Percentiles rank a stretch among this genome's conserved stretches.
These are phyloP conservation scores for Beta vulgaris DNA, from an alignment of 148 eudicot species.

Conservation along the genomic window DNA sequence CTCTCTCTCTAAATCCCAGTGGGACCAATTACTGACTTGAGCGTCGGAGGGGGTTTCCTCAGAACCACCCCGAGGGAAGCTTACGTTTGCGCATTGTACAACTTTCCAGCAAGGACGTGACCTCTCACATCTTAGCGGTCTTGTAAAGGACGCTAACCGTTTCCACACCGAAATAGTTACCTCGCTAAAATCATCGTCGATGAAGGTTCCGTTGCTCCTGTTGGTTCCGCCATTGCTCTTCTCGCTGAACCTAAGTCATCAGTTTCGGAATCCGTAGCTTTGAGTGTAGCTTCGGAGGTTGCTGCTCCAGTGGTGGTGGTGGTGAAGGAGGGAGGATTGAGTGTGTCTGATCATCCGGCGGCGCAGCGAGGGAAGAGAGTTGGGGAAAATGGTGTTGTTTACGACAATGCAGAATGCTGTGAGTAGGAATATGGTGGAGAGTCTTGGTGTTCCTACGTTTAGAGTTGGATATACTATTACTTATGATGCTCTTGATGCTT, in stretches of 20 bases:
- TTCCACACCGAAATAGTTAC: too few relatives aligned
- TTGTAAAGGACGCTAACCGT: too few relatives aligned
- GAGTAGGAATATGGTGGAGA: conserved; percentile 89
- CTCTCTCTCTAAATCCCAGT: too few relatives aligned
- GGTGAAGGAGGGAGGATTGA: conserved; percentile 20
- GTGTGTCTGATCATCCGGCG: conserved; percentile 58
- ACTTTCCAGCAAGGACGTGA: too few relatives aligned
- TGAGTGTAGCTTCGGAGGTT: too few relatives aligned
- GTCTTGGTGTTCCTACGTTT: conserved; percentile 85
- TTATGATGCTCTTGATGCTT: conserved; percentile 86
- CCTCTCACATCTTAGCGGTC: too few relatives aligned
- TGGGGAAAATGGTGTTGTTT: conserved; percentile 78
- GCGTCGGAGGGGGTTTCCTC: too few relatives aligned
- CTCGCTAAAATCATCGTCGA: conserved; percentile 76
- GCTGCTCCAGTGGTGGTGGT: background rate
- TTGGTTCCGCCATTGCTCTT: conserved; percentile 85
- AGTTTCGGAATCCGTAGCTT: too few relatives aligned
- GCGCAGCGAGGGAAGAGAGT: conserved; percentile 86
- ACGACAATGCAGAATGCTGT: conserved; percentile 94
- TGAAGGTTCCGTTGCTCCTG: conserved; percentile 78
- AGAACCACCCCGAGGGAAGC: too few relatives aligned
- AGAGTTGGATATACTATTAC: conserved; percentile 85
- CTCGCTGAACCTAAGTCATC: conserved; percentile 86
- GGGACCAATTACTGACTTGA: too few relatives aligned
- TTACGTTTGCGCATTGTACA: too few relatives aligned